Percentiles rank a stretch among this genome's conserved stretches.
Conservation (phyloP, 177 flowering plant genomes). For the Telopea speciosissima region DNA sequence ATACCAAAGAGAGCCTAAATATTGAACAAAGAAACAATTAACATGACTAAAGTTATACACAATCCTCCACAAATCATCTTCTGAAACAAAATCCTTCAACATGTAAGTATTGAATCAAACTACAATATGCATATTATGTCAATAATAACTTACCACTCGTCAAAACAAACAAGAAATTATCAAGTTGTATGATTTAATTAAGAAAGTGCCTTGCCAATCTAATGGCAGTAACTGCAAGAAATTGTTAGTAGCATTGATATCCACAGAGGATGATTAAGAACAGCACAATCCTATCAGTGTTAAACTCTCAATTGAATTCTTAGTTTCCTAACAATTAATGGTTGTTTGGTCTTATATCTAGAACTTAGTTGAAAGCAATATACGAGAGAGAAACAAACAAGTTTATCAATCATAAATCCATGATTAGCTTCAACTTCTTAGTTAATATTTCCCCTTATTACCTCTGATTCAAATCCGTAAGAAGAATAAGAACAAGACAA, state of each 20-base stretch:
- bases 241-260: background rate
- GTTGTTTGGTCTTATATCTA: background rate
- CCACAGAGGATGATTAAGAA: background rate
- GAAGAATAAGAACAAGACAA: no score
- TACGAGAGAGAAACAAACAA: background rate
- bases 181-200: background rate
- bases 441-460: background rate
- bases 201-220: background rate
- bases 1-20: no score
- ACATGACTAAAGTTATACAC: no score
- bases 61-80: no score
- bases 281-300: background rate
- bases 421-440: background rate
- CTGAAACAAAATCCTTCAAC: conserved; percentile 53
- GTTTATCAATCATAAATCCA: background rate
- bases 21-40: no score
- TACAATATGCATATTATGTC: conserved; percentile 8
- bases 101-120: conserved; percentile 26
- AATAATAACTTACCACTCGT: no score
- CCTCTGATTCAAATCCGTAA: no score
- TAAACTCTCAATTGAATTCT: background rate
- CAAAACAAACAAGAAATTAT: no score
- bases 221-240: conserved; percentile 2
- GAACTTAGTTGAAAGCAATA: background rate
- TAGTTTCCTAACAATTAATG: background rate